phyloP scores from a whole-genome alignment of 345 rosid species.

The Salix viminalis region DNA sequence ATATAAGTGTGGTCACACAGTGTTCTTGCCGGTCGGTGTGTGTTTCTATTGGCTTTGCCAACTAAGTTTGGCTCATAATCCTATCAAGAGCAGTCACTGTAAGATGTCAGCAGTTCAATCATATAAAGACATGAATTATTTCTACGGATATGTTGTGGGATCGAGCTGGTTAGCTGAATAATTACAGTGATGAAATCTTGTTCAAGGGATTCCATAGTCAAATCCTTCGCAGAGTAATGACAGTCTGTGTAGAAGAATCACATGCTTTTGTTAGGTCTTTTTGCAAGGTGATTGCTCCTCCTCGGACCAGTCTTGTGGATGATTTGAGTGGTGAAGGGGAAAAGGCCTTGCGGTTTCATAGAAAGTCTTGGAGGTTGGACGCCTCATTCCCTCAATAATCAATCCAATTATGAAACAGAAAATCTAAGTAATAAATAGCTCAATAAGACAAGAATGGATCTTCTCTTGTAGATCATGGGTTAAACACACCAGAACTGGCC shows the following conservation, averaged over 20 bases:
- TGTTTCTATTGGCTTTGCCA: conserved; percentile 22
- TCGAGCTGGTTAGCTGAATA: too few species aligned
- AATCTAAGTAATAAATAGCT: background rate
- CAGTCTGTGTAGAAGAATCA: background rate
- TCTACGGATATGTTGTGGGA: background rate
- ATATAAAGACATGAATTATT: background rate
- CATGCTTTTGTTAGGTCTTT: background rate
- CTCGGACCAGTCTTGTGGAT: too few species aligned
- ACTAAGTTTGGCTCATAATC: conserved; percentile 13
- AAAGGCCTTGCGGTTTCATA: conserved; percentile 18
- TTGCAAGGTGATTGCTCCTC: too few species aligned
- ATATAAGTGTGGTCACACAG: background rate
- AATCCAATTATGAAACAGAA: conserved; percentile 5
- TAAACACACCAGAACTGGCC: background rate
- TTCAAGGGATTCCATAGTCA: background rate
- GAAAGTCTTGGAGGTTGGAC: background rate
- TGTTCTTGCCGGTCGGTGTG: conserved; percentile 33
- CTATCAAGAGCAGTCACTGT: background rate
- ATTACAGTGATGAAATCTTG: background rate
- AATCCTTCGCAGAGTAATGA: background rate
- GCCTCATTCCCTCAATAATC: conserved; percentile 25
- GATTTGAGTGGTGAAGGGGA: background rate
- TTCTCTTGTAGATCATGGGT: background rate
- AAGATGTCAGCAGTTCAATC: conserved; percentile 6
- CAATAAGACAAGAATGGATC: background rate